phyloP scores from a whole-genome alignment of 305 asterid genomes.

The Solanum chacoense region DNA sequence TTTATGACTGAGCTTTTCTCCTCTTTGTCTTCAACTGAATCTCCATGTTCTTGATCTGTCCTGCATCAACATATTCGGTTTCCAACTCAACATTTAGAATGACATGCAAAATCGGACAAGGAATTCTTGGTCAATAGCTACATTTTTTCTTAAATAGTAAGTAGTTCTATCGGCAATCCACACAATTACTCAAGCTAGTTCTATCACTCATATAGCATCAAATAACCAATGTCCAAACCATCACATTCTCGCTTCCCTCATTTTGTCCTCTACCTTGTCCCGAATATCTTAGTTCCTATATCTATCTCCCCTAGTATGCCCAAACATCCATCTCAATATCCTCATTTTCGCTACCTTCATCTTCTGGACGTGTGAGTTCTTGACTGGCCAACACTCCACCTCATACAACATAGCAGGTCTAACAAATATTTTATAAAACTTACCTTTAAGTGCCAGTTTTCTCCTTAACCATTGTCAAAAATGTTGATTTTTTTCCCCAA shows the following conservation, averaged over 20 bases:
- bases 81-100: not conserved
- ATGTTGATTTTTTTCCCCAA: not conserved
- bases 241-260: not conserved
- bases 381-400: not conserved
- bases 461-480: not conserved
- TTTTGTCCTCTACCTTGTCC: not conserved
- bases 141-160: not conserved
- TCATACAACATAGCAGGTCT: not conserved
- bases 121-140: not conserved
- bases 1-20: slow-evolving; percentile 39
- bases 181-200: not conserved
- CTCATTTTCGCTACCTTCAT: not conserved
- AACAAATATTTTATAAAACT: not conserved
- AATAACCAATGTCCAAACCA: not conserved
- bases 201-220: not conserved
- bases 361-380: not conserved
- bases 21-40: slow-evolving; percentile 42
- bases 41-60: slow-evolving; percentile 31
- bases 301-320: not conserved
- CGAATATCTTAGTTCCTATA: not conserved
- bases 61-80: slow-evolving; percentile 30
- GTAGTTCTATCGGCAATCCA: not conserved
- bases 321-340: not conserved
- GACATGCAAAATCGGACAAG: not conserved
- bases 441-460: not conserved